Conservation (phyloP, 208 protist species). For the Herpetomonas muscarum region DNA sequence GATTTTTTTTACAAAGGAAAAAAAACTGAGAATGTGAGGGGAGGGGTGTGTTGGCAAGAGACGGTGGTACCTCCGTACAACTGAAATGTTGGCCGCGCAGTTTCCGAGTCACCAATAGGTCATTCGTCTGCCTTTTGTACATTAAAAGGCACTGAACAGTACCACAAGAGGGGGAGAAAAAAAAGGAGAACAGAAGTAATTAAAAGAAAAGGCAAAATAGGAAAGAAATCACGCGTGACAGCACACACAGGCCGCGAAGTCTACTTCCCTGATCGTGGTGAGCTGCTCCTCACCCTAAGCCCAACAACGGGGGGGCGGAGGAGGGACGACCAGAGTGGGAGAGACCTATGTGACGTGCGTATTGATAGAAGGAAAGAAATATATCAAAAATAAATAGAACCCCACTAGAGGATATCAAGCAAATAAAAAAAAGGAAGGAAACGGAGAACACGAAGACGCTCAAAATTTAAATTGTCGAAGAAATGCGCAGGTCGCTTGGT, state of each 20-base stretch:
- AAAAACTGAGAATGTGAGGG: neutral
- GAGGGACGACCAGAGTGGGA: neutral
- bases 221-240: conserved; percentile 10
- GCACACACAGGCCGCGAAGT: neutral
- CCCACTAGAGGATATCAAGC: neutral
- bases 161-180: conserved; percentile 10
- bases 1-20: neutral
- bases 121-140: too few relatives aligned
- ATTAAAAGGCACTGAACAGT: neutral
- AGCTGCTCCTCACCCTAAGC: too few relatives aligned
- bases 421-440: conserved; percentile 10
- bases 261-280: too few relatives aligned
- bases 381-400: neutral
- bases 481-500: conserved; percentile 5
- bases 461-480: conserved; percentile 19
- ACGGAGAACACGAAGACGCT: neutral
- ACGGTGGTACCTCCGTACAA: too few relatives aligned
- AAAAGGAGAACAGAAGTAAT: conserved; percentile 8
- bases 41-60: neutral
- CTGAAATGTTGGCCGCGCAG: too few relatives aligned
- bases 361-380: neutral
- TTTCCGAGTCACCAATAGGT: too few relatives aligned
- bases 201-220: neutral
- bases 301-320: too few relatives aligned
- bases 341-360: neutral